These are phyloP conservation scores for Thelonectria rubi DNA, from an alignment of 2,329 filamentous ascomycete genomes.

Conservation along the genomic window DNA sequence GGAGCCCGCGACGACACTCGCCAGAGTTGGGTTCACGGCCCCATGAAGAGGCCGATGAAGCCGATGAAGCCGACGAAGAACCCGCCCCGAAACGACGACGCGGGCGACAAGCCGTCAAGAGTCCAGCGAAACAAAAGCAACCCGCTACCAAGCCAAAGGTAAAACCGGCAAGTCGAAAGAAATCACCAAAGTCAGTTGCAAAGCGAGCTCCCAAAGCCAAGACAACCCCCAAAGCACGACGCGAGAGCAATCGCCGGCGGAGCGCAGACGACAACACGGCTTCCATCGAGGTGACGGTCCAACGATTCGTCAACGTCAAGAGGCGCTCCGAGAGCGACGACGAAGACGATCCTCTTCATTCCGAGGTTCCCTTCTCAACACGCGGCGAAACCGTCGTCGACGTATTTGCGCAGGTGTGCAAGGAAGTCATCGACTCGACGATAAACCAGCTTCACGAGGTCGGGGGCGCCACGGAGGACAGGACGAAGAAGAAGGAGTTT, in stretches of 20 bases:
- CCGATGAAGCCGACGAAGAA: constrained; percentile 38
- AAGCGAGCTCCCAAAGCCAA: constrained; percentile 31
- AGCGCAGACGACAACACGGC: constrained; percentile 35
- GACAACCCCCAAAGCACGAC: constrained; percentile 32
- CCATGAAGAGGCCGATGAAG: constrained; percentile 43
- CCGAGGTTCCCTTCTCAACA: constrained; percentile 63
- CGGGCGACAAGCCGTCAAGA: constrained; percentile 47
- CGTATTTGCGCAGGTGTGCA: constrained; percentile 68
- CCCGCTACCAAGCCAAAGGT: constrained; percentile 40
- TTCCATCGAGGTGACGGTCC: constrained; percentile 65
- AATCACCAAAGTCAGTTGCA: constrained; percentile 29
- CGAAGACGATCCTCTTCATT: constrained; percentile 55
- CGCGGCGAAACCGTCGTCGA: constrained; percentile 70
- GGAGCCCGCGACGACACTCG: constrained; percentile 49
- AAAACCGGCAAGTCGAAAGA: not conserved
- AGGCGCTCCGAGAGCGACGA: constrained; percentile 51
- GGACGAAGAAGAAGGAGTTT: constrained; percentile 61
- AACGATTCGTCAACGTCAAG: constrained; percentile 64
- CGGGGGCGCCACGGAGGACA: constrained; percentile 50
- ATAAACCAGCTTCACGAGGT: constrained; percentile 59
- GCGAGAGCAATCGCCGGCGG: constrained; percentile 23
- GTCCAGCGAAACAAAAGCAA: constrained; percentile 55
- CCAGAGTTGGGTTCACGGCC: constrained; percentile 53
- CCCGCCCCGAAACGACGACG: constrained; percentile 51
- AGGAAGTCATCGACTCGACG: constrained; percentile 65